Base-by-base conservation (phyloP, 768 basidiomycete genomes). In the Pulveroboletus sp. region DNA sequence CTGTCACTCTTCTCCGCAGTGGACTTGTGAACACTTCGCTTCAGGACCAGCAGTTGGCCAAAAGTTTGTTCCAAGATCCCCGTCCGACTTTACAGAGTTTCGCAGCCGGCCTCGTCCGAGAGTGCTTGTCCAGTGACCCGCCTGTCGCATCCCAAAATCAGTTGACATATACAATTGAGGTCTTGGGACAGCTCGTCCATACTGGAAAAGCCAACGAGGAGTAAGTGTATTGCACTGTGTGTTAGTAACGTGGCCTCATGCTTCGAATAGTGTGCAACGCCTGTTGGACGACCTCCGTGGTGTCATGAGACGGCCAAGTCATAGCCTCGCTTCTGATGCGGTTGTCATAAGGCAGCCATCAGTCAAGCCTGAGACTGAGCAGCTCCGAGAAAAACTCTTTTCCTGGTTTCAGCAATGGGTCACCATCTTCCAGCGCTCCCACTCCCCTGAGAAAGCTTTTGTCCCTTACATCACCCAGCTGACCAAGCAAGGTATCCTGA, bases 401-500 rank as follows among this genome's bases (percentile, higher is more conserved):
- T 73, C 80, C 46, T 89, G 84, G 83, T 91, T 91, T 74, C 88
- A 91, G 62, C 89, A 97, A 75, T 99, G 96, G 96, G 90, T 97
- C 56, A 77, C 78, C 43, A 88, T 97, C 55, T 98, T 92, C 76
- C 92, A 94, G 69, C 81, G 89, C 51, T 90, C 93, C 28, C 82
- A 81, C 56, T 83, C 88, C 46, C 89, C 92, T 17, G 96, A 99
- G 72, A 93, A 94, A 68, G 87, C 84, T 39, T 99, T 99, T 62
- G 87, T 98, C 55, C 84, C 89, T 5, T 98, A 93, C 72, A 95
- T 98, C 69, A 94, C 90, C n/a, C 88, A 93, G 62, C 76, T 99
- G 47, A 94, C 92, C 39, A 94, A 94, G 69, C 92, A 97, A 71
- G 94, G 93, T 44, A 94, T 99, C 52, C 73, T 99, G 59, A 94